These are phyloP conservation scores for Curvularia lunata DNA, from an alignment of 2,329 filamentous ascomycete species.

Conservation along the genomic window DNA sequence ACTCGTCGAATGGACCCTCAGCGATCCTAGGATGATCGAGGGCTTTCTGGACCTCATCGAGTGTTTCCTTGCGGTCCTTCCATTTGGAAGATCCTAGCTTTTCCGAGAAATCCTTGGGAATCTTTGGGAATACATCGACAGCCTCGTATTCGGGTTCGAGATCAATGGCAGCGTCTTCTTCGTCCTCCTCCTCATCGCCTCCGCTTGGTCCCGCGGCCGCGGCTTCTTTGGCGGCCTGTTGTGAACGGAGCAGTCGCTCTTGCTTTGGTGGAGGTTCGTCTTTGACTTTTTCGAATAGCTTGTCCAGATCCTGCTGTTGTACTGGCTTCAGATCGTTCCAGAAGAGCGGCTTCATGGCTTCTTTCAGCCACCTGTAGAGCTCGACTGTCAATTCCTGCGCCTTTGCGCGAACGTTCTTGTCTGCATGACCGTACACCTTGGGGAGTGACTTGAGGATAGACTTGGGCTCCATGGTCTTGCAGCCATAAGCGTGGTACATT, in stretches of 20 bases:
- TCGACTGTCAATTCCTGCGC: conserved; percentile 91
- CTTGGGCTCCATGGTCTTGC: conserved; percentile 92
- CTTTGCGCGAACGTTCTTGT: conserved; percentile 97
- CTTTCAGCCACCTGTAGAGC: conserved; percentile 94
- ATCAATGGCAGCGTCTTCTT: conserved; percentile 75
- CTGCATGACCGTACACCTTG: conserved; percentile 91
- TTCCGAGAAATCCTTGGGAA: conserved; percentile 83
- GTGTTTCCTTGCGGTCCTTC: conserved; percentile 96
- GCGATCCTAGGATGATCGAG: conserved; percentile 90
- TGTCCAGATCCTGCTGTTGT: conserved; percentile 91
- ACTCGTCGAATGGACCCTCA: conserved; percentile 84
- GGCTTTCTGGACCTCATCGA: conserved; percentile 78
- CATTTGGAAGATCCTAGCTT: conserved; percentile 89
- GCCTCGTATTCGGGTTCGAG: conserved; percentile 71
- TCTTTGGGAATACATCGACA: conserved; percentile 81
- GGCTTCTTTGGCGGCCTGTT: conserved; percentile 82
- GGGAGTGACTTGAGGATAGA: conserved; percentile 85
- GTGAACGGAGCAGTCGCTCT: conserved; percentile 83
- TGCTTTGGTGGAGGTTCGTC: conserved; percentile 87
- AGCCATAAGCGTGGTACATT: conserved; percentile 93
- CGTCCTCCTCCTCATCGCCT: conserved; percentile 56
- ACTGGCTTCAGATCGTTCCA: conserved; percentile 95
- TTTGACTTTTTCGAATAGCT: conserved; percentile 92
- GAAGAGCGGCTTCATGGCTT: conserved; percentile 98
- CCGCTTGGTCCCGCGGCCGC: conserved; percentile 67